Percentiles rank a stretch among this genome's conserved stretches.
These are phyloP conservation scores for Eutrema japonicum DNA, from an alignment of 345 rosid genomes.

Conservation along the genomic window DNA sequence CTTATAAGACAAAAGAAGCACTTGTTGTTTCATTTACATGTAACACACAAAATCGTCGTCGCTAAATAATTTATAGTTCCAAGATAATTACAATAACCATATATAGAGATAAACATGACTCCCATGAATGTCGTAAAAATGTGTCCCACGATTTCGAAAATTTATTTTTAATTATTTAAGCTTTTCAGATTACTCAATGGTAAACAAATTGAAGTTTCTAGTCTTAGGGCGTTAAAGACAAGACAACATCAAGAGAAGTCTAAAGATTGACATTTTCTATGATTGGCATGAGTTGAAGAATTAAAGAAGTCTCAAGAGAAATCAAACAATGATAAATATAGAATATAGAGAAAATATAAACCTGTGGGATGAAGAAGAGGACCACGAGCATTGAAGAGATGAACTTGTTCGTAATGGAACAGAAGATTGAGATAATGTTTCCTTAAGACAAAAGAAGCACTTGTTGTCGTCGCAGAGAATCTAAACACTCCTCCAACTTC, in stretches of 20 bases:
- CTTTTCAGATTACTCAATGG: background rate
- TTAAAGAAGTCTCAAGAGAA: constrained; percentile 2
- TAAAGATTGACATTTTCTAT: background rate
- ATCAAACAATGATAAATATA: background rate
- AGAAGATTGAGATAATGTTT: constrained; percentile 84
- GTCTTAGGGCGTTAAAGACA: constrained; percentile 23
- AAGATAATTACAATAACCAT: background rate
- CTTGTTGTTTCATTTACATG: background rate
- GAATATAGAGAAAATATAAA: background rate
- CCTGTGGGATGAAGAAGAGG: constrained; percentile 64
- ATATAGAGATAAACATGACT: constrained; percentile 2
- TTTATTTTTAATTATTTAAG: background rate
- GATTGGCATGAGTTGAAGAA: background rate
- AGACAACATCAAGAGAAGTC: background rate
- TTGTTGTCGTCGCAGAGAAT: constrained; percentile 90
- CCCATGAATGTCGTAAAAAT: constrained; percentile 9
- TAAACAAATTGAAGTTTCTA: background rate
- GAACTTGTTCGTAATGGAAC: constrained; percentile 88
- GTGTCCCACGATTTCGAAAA: constrained; percentile 18
- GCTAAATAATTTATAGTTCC: background rate
- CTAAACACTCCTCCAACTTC: constrained; percentile 90
- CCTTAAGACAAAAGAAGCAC: constrained; percentile 92
- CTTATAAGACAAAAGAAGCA: background rate
- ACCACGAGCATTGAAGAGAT: constrained; percentile 74
- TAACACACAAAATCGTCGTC: background rate